A percentile compares a stretch with the other conserved stretches of the same genome.
These are phyloP conservation scores for Tulasnella sp. DNA, from an alignment of 768 basidiomycete genomes.

Conservation along the genomic window DNA sequence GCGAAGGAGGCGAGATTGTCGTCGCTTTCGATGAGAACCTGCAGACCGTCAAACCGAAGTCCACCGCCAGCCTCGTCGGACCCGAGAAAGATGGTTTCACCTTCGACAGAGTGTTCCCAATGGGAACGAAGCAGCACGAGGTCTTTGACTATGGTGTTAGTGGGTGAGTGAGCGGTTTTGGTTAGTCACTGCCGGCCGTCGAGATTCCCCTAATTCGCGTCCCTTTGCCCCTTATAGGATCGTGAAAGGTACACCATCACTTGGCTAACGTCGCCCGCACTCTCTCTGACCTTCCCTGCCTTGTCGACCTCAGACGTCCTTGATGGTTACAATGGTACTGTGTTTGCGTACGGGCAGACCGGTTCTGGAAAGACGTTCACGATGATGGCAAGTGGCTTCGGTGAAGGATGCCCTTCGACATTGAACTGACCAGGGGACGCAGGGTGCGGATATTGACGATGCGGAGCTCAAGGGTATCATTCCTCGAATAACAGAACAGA, in stretches of 20 bases:
- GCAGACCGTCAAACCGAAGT: slow-evolving; percentile 72
- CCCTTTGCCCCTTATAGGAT: slow-evolving; percentile 40
- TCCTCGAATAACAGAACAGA: slow-evolving; percentile 96
- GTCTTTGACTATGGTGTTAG: slow-evolving; percentile 99
- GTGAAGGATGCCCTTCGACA: slow-evolving; percentile 12
- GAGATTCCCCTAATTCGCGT: slow-evolving; percentile 3
- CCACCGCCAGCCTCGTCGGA: slow-evolving; percentile 53
- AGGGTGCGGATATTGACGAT: slow-evolving; percentile 97
- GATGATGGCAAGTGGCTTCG: slow-evolving; percentile 69
- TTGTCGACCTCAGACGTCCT: slow-evolving; percentile 64
- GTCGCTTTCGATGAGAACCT: slow-evolving; percentile 81
- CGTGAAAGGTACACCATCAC: slow-evolving; percentile 55
- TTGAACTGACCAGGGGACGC: background rate
- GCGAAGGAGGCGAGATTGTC: slow-evolving; percentile 82
- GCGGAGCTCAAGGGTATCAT: slow-evolving; percentile 92
- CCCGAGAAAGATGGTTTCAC: slow-evolving; percentile 97
- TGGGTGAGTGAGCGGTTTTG: slow-evolving; percentile 41
- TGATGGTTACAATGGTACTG: slow-evolving; percentile 85
- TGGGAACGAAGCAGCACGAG: slow-evolving; percentile 79
- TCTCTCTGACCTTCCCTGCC: background rate
- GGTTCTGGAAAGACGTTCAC: slow-evolving; percentile 91
- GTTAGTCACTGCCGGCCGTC: background rate
- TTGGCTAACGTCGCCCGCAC: background rate
- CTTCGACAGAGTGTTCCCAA: slow-evolving; percentile 93
- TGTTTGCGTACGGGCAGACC: slow-evolving; percentile 59